Evolutionary conservation across 2,329 filamentous ascomycete genomes (phyloP).

Genomic region (Remersonia thermophila): DNA sequence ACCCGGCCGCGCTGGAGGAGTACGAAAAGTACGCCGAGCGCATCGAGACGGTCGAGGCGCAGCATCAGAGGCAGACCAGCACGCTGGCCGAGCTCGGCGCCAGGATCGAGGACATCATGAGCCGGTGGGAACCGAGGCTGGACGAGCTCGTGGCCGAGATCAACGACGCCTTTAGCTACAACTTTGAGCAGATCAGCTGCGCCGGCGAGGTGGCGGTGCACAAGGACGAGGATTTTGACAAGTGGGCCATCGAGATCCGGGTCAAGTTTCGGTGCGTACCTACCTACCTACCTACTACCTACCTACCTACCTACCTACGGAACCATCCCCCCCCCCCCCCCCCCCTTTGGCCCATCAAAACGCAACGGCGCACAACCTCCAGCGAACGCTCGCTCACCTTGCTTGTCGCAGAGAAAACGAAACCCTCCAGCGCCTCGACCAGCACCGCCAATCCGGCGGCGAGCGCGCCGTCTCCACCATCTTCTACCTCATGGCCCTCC

Average conservation of each 20-base stretch:
- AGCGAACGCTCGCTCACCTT: too few relatives aligned
- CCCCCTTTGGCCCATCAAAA: too few relatives aligned
- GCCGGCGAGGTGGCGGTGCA: conserved; percentile 79
- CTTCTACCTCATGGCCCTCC: conserved; percentile 97
- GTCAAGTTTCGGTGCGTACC: conserved; percentile 98
- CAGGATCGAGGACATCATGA: conserved; percentile 54
- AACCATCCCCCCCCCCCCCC: too few relatives aligned
- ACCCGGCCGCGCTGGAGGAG: conserved; percentile 61
- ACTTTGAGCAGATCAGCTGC: conserved; percentile 88
- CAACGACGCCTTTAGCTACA: conserved; percentile 81
- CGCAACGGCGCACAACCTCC: too few relatives aligned
- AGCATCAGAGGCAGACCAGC: conserved; percentile 41
- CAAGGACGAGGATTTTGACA: conserved; percentile 87
- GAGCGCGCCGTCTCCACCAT: conserved; percentile 95
- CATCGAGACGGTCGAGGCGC: conserved; percentile 51
- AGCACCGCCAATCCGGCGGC: conserved; percentile 89
- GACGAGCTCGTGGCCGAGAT: conserved; percentile 69
- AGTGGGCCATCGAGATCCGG: conserved; percentile 86
- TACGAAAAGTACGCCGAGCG: conserved; percentile 61
- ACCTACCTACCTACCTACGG: too few relatives aligned
- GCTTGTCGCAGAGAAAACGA: conserved; percentile 53
- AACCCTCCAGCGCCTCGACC: conserved; percentile 69
- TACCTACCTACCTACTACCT: too few relatives aligned
- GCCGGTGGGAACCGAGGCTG: conserved; percentile 71
- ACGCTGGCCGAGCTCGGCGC: conserved; percentile 42